Percentiles rank a stretch among this genome's conserved stretches.
phyloP scores from a whole-genome alignment of 2,329 filamentous ascomycete genomes.

The Alternaria brassicae region DNA sequence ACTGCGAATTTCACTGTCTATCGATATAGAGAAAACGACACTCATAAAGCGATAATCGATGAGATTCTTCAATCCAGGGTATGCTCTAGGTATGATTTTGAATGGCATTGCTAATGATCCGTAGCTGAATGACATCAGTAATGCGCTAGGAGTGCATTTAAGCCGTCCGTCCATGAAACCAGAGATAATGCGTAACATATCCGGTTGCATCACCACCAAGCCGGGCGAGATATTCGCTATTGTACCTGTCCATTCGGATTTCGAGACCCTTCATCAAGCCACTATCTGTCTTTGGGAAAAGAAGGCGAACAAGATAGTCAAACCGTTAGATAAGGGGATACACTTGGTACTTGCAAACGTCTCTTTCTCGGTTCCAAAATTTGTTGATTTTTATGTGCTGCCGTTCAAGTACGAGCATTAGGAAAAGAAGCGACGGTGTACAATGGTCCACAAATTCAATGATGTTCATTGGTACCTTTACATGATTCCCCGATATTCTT shows the following conservation, averaged over 20 bases:
- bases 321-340: not conserved
- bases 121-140: not conserved
- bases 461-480: not conserved
- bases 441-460: not conserved
- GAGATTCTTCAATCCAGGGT: not conserved
- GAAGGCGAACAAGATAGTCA: not conserved
- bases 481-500: conserved; percentile 3
- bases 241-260: not conserved
- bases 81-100: not conserved
- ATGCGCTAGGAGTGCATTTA: not conserved
- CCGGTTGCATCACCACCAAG: conserved; percentile 1
- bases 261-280: not conserved
- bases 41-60: not conserved
- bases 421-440: not conserved
- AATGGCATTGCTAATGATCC: not conserved
- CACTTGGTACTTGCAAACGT: not conserved
- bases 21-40: not conserved
- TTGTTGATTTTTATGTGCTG: not conserved
- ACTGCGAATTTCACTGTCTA: not conserved
- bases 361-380: not conserved
- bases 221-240: conserved; percentile 1
- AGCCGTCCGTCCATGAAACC: conserved; percentile 1
- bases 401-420: not conserved
- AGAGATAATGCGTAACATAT: conserved; percentile 1
- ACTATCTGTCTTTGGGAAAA: conserved; percentile 1